Conservation (phyloP, 2,329 filamentous ascomycete genomes). For the Xylariales sp. region DNA sequence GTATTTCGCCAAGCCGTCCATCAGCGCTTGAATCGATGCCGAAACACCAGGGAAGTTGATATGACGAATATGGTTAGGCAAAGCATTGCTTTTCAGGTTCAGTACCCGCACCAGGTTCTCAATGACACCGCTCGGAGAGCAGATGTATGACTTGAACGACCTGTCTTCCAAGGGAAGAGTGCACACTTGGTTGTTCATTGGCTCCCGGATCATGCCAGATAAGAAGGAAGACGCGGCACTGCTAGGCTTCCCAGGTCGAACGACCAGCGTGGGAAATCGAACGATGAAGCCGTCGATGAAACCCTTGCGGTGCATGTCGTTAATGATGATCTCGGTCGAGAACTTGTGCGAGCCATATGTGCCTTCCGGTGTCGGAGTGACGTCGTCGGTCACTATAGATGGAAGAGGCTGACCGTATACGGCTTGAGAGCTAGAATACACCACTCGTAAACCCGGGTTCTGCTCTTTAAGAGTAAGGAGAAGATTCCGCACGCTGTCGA, state of each 20-base stretch:
- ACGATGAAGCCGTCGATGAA: slow-evolving; percentile 54
- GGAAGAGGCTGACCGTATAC: slow-evolving; percentile 58
- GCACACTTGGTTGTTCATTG: slow-evolving; percentile 49
- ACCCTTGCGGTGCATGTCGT: slow-evolving; percentile 57
- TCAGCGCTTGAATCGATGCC: slow-evolving; percentile 54
- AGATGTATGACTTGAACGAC: slow-evolving; percentile 47
- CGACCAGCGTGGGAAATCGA: slow-evolving; percentile 57
- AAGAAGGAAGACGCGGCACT: slow-evolving; percentile 60
- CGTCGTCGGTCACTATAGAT: slow-evolving; percentile 42
- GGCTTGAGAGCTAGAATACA: slow-evolving; percentile 59
- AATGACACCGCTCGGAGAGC: slow-evolving; percentile 47
- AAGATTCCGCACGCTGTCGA: slow-evolving; percentile 52
- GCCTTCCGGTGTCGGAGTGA: slow-evolving; percentile 54
- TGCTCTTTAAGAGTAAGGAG: slow-evolving; percentile 43
- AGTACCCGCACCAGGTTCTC: slow-evolving; percentile 48
- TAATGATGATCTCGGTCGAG: slow-evolving; percentile 56
- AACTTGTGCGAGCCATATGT: slow-evolving; percentile 62
- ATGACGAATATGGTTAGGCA: slow-evolving; percentile 43
- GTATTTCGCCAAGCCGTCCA: slow-evolving; percentile 51
- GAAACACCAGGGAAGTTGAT: slow-evolving; percentile 56
- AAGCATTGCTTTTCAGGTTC: slow-evolving; percentile 30
- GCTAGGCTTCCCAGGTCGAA: slow-evolving; percentile 55
- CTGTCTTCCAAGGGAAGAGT: slow-evolving; percentile 48
- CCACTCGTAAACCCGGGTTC: slow-evolving; percentile 50
- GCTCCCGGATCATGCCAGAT: slow-evolving; percentile 61